Evolutionary conservation across 208 protist species (phyloP).

Genomic region (Phytomonas francai): DNA sequence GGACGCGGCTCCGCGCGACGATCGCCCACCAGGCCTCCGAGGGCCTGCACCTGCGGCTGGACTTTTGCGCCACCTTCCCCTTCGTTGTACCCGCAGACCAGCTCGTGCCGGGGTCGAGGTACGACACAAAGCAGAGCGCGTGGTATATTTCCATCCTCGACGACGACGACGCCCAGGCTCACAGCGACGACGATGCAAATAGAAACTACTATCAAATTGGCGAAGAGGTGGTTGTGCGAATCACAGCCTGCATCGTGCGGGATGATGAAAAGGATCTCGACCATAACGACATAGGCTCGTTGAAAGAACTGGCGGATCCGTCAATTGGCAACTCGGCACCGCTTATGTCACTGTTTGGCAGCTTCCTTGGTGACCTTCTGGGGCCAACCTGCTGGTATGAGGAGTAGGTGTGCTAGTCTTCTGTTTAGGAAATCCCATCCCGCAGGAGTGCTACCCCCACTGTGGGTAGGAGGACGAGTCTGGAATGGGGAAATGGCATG

Average conservation of each 20-base stretch:
- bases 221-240: constrained; percentile 61
- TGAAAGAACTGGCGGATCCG: constrained; percentile 6
- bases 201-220: constrained; percentile 57
- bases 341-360: constrained; percentile 61
- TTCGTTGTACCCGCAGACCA: constrained; percentile 45
- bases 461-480: constrained; percentile 1
- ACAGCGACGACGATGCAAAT: constrained; percentile 4
- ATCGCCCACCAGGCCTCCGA: constrained; percentile 33
- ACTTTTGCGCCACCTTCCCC: constrained; percentile 52
- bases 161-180: constrained; percentile 8
- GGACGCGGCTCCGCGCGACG: constrained; percentile 43
- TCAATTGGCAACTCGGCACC: neutral
- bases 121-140: constrained; percentile 21
- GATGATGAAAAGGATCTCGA: neutral
- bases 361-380: constrained; percentile 62
- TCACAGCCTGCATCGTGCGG: constrained; percentile 39
- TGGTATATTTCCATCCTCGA: constrained; percentile 81
- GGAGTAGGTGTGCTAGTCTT: neutral
- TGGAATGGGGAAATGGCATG: neutral
- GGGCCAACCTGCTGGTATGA: constrained; percentile 74
- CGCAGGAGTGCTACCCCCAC: neutral
- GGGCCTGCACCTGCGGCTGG: constrained; percentile 47
- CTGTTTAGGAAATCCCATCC: neutral
- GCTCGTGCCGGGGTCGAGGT: constrained; percentile 49
- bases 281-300: neutral